Percentiles rank a stretch among this genome's conserved stretches.
phyloP scores from a whole-genome alignment of 2,329 filamentous ascomycete genomes.

The Aureobasidium sp. region DNA sequence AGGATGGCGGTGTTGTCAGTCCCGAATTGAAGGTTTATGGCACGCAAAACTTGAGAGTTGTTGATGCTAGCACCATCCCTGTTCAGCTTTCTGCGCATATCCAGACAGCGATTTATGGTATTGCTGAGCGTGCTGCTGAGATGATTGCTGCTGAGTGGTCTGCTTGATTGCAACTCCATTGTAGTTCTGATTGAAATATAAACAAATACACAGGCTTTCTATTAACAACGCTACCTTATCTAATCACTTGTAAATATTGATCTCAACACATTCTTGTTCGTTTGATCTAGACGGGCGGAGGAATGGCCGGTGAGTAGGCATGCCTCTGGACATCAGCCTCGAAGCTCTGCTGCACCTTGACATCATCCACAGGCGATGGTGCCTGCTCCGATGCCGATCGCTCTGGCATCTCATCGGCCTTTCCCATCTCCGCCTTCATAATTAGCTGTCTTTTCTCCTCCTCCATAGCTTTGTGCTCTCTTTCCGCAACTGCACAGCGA shows the following conservation, averaged over 20 bases:
- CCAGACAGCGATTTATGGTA: slow-evolving; percentile 20
- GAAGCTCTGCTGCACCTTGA: neutral
- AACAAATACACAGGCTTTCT: neutral
- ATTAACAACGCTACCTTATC: neutral
- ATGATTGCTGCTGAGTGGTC: slow-evolving; percentile 8
- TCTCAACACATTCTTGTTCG: neutral
- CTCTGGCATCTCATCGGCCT: neutral
- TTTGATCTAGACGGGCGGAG: neutral
- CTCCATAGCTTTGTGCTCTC: slow-evolving; percentile 7
- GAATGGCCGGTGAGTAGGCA: neutral
- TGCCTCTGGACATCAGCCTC: neutral
- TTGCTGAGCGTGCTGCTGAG: slow-evolving; percentile 19
- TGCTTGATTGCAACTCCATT: neutral
- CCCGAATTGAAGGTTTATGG: slow-evolving; percentile 20
- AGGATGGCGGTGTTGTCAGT: slow-evolving; percentile 22
- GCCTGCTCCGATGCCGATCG: neutral
- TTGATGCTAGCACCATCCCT: slow-evolving; percentile 21
- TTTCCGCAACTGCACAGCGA: slow-evolving; percentile 18
- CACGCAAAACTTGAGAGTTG: slow-evolving; percentile 17
- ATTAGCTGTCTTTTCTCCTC: slow-evolving; percentile 8
- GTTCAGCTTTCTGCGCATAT: slow-evolving; percentile 22
- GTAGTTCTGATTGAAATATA: neutral
- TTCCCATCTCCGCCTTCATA: neutral
- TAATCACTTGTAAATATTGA: neutral
- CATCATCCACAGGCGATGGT: neutral